phyloP scores from a whole-genome alignment of 768 basidiomycete genomes.

The Porpolomopsis calyptriformis region DNA sequence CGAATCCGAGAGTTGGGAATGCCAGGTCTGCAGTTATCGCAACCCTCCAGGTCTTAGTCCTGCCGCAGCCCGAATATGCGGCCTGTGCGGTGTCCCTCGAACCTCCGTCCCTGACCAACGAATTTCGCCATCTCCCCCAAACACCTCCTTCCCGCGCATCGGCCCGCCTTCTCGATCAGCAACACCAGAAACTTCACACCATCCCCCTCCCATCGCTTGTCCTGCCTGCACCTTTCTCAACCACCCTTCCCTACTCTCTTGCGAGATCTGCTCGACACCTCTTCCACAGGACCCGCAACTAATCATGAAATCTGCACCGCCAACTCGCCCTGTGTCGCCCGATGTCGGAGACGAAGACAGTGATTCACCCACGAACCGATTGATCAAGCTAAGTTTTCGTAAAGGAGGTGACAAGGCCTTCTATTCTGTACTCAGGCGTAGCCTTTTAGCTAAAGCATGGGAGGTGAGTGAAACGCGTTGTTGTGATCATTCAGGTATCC shows the following conservation, averaged over 20 bases:
- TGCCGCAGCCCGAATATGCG: slow-evolving; percentile 57
- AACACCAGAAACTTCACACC: slow-evolving; percentile 20
- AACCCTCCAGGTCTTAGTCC: slow-evolving; percentile 73
- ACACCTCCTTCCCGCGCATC: slow-evolving; percentile 30
- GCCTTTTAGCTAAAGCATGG: slow-evolving; percentile 67
- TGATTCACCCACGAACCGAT: slow-evolving; percentile 26
- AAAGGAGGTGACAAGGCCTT: slow-evolving; percentile 81
- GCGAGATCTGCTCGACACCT: slow-evolving; percentile 79
- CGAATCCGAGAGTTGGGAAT: slow-evolving; percentile 61
- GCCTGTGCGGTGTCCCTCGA: slow-evolving; percentile 73
- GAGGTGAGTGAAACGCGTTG: slow-evolving; percentile 33
- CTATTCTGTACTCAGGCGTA: slow-evolving; percentile 65
- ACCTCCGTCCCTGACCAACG: slow-evolving; percentile 19
- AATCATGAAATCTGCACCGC: slow-evolving; percentile 48
- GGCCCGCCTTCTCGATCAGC: slow-evolving; percentile 25
- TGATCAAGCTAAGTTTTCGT: slow-evolving; percentile 82
- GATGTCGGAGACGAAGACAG: slow-evolving; percentile 24
- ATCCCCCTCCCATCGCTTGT: slow-evolving; percentile 41
- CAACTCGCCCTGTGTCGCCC: slow-evolving; percentile 53
- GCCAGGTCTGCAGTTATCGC: slow-evolving; percentile 77
- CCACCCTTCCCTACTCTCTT: slow-evolving; percentile 55
- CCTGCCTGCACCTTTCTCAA: slow-evolving; percentile 90
- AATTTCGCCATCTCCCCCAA: slow-evolving; percentile 29
- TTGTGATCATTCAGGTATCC: slow-evolving; percentile 1
- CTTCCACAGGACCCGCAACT: slow-evolving; percentile 20